Evolutionary conservation across 306 rosid species (phyloP).

Genomic region (Ochetophila trinervis): DNA sequence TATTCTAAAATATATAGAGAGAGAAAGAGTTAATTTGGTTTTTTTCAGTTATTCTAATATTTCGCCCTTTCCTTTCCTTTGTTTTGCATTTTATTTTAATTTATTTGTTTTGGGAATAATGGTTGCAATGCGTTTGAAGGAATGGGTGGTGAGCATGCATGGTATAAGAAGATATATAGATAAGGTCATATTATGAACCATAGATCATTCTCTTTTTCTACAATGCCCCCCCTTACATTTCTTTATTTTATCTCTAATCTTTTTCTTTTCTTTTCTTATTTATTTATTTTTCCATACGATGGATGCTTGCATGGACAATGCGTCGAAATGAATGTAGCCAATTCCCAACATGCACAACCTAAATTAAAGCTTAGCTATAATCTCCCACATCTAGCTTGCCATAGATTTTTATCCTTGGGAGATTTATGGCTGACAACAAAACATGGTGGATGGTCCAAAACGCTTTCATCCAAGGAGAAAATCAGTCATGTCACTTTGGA

Average conservation of each 20-base stretch:
- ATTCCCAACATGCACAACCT: neutral
- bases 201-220: slow-evolving; percentile 36
- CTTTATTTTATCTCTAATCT: no score
- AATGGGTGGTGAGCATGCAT: slow-evolving; percentile 66
- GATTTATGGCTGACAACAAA: slow-evolving; percentile 18
- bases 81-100: neutral
- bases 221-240: slow-evolving; percentile 17
- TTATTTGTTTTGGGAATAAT: slow-evolving; percentile 15
- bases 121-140: slow-evolving; percentile 34
- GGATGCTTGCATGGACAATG: no score
- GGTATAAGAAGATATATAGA: slow-evolving; percentile 44
- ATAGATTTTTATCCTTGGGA: neutral
- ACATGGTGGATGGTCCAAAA: slow-evolving; percentile 17
- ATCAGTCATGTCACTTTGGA: neutral
- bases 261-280: no score
- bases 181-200: slow-evolving; percentile 66
- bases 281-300: no score
- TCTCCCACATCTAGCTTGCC: neutral
- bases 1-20: neutral
- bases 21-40: neutral
- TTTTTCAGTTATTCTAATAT: slow-evolving; percentile 8
- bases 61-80: neutral
- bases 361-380: neutral
- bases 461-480: neutral
- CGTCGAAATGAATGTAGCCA: neutral